Conservation (phyloP, 352 stramenopile genomes). For the Globisporangium yorkense region DNA sequence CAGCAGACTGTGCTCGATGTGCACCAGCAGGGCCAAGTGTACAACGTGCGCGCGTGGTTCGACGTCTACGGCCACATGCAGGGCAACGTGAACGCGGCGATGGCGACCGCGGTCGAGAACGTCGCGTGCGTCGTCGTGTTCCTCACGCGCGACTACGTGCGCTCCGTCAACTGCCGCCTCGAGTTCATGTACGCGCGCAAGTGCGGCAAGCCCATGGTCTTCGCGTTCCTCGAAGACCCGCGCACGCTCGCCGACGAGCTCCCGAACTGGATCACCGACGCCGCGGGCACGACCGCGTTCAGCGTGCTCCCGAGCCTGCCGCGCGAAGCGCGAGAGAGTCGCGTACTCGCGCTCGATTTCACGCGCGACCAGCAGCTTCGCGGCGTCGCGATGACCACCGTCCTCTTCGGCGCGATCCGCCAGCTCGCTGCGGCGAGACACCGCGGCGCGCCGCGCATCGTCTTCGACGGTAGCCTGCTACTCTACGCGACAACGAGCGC, state of each 20-base stretch:
- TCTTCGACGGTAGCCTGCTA: constrained; percentile 35
- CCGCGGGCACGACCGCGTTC: constrained; percentile 22
- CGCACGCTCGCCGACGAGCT: constrained; percentile 13
- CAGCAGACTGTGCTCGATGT: constrained; percentile 34
- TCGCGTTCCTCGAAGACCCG: constrained; percentile 38
- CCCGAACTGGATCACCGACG: constrained; percentile 31
- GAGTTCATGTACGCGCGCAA: constrained; percentile 45
- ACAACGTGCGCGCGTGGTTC: constrained; percentile 40
- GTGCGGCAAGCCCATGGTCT: constrained; percentile 37
- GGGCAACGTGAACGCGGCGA: constrained; percentile 56
- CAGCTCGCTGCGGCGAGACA: constrained; percentile 24
- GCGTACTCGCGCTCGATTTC: constrained; percentile 31
- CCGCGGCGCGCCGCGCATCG: constrained; percentile 18
- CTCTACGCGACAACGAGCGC: constrained; percentile 34
- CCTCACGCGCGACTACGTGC: constrained; percentile 36
- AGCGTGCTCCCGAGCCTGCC: constrained; percentile 31
- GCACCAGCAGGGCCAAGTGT: constrained; percentile 33
- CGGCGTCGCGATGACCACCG: constrained; percentile 22
- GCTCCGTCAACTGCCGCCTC: constrained; percentile 50
- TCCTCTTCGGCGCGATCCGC: constrained; percentile 39
- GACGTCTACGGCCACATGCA: constrained; percentile 63
- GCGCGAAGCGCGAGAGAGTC: neutral
- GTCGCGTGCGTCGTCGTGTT: constrained; percentile 54
- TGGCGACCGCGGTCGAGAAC: constrained; percentile 49
- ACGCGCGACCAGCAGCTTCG: constrained; percentile 17